phyloP scores from a whole-genome alignment of 495 filamentous ascomycete genomes.

The Wilcoxina mikolae region DNA sequence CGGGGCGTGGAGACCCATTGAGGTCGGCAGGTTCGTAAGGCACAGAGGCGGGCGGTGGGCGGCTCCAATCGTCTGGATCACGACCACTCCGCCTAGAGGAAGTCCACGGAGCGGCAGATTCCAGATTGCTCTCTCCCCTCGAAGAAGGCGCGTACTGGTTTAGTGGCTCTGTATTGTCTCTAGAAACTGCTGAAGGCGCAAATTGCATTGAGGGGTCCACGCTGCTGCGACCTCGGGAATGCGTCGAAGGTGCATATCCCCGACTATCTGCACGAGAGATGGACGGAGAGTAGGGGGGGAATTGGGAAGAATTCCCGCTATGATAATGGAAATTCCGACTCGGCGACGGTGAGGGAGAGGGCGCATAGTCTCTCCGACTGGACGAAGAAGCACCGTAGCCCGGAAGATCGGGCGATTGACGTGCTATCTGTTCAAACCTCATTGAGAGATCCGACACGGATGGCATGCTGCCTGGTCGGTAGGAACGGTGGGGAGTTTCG shows the following conservation, averaged over 20 bases:
- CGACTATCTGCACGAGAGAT: constrained; percentile 6
- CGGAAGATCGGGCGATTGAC: constrained; percentile 7
- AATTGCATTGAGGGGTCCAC: background rate
- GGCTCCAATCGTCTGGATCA: constrained; percentile 43
- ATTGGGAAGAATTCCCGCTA: background rate
- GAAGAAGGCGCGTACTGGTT: constrained; percentile 9
- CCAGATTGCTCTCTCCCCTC: constrained; percentile 7
- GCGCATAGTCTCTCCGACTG: constrained; percentile 13
- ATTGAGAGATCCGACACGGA: constrained; percentile 10
- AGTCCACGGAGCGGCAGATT: constrained; percentile 58
- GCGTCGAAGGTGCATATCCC: constrained; percentile 22
- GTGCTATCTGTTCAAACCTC: background rate
- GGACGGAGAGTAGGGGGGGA: background rate
- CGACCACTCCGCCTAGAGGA: constrained; percentile 42
- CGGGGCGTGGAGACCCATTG: constrained; percentile 78
- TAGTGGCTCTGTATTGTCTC: constrained; percentile 9
- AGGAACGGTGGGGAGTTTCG: constrained; percentile 21
- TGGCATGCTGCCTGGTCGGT: constrained; percentile 13
- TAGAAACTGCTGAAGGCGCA: background rate
- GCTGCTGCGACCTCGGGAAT: constrained; percentile 3
- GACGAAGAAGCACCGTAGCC: constrained; percentile 14
- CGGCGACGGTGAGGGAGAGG: constrained; percentile 10
- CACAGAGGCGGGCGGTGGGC: constrained; percentile 52
- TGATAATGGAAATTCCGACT: constrained; percentile 13
- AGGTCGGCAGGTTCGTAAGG: constrained; percentile 75